Evolutionary conservation across 176 grass and related monocot genomes (phyloP).

Genomic region (Secale cereale): DNA sequence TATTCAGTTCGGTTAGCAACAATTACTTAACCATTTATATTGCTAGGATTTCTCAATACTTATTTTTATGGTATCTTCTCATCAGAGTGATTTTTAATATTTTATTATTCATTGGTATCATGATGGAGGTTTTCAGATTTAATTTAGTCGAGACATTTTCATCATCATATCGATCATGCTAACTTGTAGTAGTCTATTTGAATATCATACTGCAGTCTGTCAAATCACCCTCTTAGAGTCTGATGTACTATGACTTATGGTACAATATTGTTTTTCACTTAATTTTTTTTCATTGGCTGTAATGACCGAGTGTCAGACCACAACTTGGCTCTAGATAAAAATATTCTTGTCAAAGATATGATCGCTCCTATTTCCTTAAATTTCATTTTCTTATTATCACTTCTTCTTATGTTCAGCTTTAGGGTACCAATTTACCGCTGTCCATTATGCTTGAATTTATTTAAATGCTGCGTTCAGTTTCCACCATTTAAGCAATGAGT

Average conservation of each 20-base stretch:
- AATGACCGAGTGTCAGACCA: neutral
- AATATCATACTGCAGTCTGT: neutral
- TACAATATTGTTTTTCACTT: neutral
- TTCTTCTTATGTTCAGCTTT: neutral
- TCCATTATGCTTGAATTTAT: neutral
- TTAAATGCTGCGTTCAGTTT: neutral
- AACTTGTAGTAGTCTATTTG: constrained; percentile 11
- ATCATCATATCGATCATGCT: neutral
- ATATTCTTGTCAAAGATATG: neutral
- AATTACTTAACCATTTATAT: neutral
- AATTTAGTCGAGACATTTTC: neutral
- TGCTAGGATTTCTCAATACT: neutral
- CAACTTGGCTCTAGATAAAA: neutral
- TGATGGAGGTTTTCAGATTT: neutral
- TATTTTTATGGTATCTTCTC: neutral
- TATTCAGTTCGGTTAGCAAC: neutral
- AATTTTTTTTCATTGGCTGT: neutral
- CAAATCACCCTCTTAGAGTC: neutral
- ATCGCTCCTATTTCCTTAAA: constrained; percentile 5
- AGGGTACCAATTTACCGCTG: neutral
- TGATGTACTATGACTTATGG: neutral
- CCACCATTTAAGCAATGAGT: neutral
- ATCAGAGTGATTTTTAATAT: neutral
- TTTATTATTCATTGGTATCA: neutral
- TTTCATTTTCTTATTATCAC: neutral